Conservation (phyloP, 768 basidiomycete species). For the Leucosporidium scottii region DNA sequence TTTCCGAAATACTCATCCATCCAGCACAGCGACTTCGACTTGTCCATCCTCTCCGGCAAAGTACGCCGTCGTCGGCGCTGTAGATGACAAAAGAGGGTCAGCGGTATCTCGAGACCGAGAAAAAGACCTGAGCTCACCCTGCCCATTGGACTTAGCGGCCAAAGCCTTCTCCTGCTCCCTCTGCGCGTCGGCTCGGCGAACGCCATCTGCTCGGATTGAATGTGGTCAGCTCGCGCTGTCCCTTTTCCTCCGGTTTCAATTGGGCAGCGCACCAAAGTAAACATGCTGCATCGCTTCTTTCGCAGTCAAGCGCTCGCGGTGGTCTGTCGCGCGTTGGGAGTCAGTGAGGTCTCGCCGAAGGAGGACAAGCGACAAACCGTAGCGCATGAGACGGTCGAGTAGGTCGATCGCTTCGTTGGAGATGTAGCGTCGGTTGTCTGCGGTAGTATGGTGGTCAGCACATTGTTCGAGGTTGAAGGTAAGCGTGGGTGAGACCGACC, state of each 20-base stretch:
- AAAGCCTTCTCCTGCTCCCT: not conserved
- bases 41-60: no score
- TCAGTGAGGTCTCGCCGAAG: not conserved
- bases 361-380: conserved; percentile 52
- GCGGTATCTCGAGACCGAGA: no score
- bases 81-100: no score
- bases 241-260: no score
- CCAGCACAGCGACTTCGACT: no score
- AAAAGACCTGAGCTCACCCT: no score
- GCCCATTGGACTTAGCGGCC: no score
- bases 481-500: not conserved
- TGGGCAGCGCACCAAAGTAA: conserved; percentile 66
- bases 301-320: conserved; percentile 91
- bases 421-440: conserved; percentile 52
- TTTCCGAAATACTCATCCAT: no score
- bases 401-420: conserved; percentile 96
- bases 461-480: no score
- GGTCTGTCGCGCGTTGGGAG: conserved; percentile 39
- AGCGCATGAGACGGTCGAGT: conserved; percentile 87
- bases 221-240: no score
- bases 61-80: no score
- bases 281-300: conserved; percentile 83
- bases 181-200: not conserved
- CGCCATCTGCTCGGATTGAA: not conserved
- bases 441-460: no score